These are phyloP conservation scores for Cladosporium cucumerinum DNA, from an alignment of 2,329 filamentous ascomycete species.

Conservation along the genomic window DNA sequence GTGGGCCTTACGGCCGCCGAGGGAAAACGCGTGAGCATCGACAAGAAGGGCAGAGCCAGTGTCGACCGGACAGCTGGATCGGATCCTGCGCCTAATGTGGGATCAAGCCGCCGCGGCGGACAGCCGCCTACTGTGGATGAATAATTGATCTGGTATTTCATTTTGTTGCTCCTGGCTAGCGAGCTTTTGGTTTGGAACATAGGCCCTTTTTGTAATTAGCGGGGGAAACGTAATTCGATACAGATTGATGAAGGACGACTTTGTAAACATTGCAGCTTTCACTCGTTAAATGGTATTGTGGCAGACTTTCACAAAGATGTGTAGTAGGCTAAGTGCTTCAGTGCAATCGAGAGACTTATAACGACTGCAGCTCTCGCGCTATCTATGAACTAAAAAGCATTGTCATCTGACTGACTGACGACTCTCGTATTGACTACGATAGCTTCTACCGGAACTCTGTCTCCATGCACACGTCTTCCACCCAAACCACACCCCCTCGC, in stretches of 20 bases:
- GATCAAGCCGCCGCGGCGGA: neutral
- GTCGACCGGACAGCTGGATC: constrained; percentile 1
- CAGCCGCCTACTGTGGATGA: neutral
- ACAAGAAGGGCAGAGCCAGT: constrained; percentile 10
- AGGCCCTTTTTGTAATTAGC: neutral
- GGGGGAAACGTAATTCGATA: neutral
- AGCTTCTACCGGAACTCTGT: too few species aligned
- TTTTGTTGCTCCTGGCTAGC: neutral
- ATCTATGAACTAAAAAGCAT: too few species aligned
- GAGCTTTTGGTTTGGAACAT: neutral
- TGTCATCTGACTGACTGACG: too few species aligned
- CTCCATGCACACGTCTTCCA: too few species aligned
- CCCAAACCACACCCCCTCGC: too few species aligned
- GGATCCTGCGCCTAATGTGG: neutral
- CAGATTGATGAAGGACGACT: neutral
- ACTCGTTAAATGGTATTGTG: too few species aligned
- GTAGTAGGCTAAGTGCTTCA: too few species aligned
- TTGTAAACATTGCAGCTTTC: neutral
- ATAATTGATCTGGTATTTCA: neutral
- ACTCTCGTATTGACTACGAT: too few species aligned
- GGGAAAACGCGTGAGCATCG: constrained; percentile 6
- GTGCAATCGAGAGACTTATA: too few species aligned
- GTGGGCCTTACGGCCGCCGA: neutral
- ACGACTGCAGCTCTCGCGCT: too few species aligned
- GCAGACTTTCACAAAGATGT: too few species aligned